A percentile compares a stretch with the other conserved stretches of the same genome.
Evolutionary conservation across 768 basidiomycete genomes (phyloP).

Genomic region (Tremella mesenterica): DNA sequence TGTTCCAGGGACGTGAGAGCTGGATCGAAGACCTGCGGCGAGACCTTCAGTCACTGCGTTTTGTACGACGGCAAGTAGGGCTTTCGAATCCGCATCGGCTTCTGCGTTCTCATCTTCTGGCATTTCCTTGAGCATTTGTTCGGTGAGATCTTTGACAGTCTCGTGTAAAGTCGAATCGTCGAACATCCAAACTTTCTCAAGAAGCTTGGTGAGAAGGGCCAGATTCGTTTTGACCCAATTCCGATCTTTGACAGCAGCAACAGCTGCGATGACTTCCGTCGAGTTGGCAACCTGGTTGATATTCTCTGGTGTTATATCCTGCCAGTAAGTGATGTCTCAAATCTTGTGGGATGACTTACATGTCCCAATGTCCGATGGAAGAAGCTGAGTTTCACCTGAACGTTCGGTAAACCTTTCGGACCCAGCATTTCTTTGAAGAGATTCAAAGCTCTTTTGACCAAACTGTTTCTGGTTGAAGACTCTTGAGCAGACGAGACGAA

Average conservation of each 20-base stretch:
- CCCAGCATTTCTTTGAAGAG: constrained; percentile 68
- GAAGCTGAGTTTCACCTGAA: constrained; percentile 81
- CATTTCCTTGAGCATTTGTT: constrained; percentile 64
- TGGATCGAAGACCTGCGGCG: constrained; percentile 23
- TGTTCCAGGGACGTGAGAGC: constrained; percentile 56
- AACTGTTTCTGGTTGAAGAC: constrained; percentile 40
- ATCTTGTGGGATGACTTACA: constrained; percentile 48
- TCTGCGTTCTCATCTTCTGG: constrained; percentile 61
- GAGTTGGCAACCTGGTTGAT: constrained; percentile 65
- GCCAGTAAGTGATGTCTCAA: constrained; percentile 3
- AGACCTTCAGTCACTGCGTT: constrained; percentile 68
- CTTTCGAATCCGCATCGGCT: constrained; percentile 58
- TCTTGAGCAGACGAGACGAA: constrained; percentile 59
- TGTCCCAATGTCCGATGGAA: constrained; percentile 77
- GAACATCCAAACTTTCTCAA: constrained; percentile 74
- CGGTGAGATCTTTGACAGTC: constrained; percentile 69
- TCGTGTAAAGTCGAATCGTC: constrained; percentile 76
- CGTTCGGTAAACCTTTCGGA: constrained; percentile 78
- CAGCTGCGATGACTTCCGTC: constrained; percentile 79
- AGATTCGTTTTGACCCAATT: constrained; percentile 71
- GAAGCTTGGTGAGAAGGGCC: constrained; percentile 63
- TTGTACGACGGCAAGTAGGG: constrained; percentile 70
- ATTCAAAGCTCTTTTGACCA: constrained; percentile 45
- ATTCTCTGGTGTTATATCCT: constrained; percentile 69
- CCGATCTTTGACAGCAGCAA: constrained; percentile 72